phyloP scores from a whole-genome alignment of 2,329 filamentous ascomycete genomes.

The Huntiella abstrusa region DNA sequence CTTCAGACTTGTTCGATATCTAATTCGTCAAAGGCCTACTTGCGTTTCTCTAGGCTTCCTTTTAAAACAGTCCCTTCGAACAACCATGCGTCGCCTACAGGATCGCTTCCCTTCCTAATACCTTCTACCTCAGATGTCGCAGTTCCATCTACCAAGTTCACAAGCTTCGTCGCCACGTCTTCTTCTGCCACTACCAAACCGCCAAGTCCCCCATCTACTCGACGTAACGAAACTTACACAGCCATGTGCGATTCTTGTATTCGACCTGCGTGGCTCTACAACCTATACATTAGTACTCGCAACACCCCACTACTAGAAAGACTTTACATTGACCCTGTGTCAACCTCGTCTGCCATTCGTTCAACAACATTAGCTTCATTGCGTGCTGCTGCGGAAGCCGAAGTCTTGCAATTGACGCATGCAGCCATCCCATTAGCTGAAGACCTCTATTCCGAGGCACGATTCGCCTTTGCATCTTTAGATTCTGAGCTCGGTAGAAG shows the following conservation, averaged over 20 bases:
- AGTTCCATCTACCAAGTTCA: slow-evolving; percentile 30
- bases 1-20: too few species aligned
- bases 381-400: slow-evolving; percentile 50
- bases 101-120: slow-evolving; percentile 73
- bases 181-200: slow-evolving; percentile 25
- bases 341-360: slow-evolving; percentile 42
- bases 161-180: slow-evolving; percentile 37
- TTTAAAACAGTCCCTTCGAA: slow-evolving; percentile 21
- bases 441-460: slow-evolving; percentile 25
- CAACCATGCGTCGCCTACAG: slow-evolving; percentile 84
- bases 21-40: too few species aligned
- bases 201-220: slow-evolving; percentile 18
- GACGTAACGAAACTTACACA: slow-evolving; percentile 54
- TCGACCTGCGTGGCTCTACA: slow-evolving; percentile 71
- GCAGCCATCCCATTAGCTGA: slow-evolving; percentile 18
- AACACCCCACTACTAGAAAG: slow-evolving; percentile 50
- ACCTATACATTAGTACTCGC: slow-evolving; percentile 54
- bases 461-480: slow-evolving; percentile 28
- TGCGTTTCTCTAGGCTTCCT: too few species aligned
- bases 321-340: slow-evolving; percentile 52
- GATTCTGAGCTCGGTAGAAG: slow-evolving; percentile 21
- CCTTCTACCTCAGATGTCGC: slow-evolving; percentile 23
- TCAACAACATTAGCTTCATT: slow-evolving; percentile 46
- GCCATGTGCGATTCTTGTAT: slow-evolving; percentile 59
- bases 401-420: slow-evolving; percentile 48